Evolutionary conservation across 495 filamentous ascomycete genomes (phyloP).

Genomic region (Xylona heveae): DNA sequence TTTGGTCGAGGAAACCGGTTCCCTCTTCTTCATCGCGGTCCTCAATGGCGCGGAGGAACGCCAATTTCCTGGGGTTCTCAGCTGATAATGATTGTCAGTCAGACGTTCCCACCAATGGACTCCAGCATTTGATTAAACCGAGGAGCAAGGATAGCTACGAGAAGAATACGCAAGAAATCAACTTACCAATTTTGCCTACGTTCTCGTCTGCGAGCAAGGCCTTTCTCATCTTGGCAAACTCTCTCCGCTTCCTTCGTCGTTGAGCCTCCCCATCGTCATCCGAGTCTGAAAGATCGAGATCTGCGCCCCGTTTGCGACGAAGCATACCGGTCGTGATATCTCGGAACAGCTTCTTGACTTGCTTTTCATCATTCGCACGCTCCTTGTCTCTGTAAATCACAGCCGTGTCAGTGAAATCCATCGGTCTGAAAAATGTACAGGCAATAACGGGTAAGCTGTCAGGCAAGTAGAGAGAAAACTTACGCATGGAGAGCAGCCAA

Average conservation of each 20-base stretch:
- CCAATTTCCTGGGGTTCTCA: slow-evolving; percentile 70
- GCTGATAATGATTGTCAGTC: slow-evolving; percentile 17
- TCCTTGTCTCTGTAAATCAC: slow-evolving; percentile 32
- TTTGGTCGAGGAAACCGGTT: slow-evolving; percentile 42
- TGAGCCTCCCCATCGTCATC: slow-evolving; percentile 65
- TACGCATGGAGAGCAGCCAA: slow-evolving; percentile 80
- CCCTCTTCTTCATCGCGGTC: slow-evolving; percentile 44
- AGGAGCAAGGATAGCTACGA: too few species aligned
- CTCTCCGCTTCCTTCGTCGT: slow-evolving; percentile 58
- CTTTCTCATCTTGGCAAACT: slow-evolving; percentile 83
- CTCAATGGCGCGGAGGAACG: slow-evolving; percentile 78
- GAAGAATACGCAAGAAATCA: neutral
- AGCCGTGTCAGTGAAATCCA: neutral
- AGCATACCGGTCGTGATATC: slow-evolving; percentile 78
- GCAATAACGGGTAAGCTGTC: slow-evolving; percentile 3
- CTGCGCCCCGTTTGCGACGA: slow-evolving; percentile 55
- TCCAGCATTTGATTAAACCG: too few species aligned
- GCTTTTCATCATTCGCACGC: slow-evolving; percentile 52
- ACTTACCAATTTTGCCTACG: slow-evolving; percentile 50
- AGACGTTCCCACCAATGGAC: too few species aligned
- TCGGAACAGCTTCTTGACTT: slow-evolving; percentile 71
- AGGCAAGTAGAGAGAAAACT: slow-evolving; percentile 15
- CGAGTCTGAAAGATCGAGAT: slow-evolving; percentile 64
- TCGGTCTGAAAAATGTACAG: slow-evolving; percentile 12
- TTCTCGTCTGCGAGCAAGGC: slow-evolving; percentile 80